Percentiles rank a stretch among this genome's conserved stretches.
Conservation (phyloP, 352 stramenopile genomes). For the Pythium folliculosum region DNA sequence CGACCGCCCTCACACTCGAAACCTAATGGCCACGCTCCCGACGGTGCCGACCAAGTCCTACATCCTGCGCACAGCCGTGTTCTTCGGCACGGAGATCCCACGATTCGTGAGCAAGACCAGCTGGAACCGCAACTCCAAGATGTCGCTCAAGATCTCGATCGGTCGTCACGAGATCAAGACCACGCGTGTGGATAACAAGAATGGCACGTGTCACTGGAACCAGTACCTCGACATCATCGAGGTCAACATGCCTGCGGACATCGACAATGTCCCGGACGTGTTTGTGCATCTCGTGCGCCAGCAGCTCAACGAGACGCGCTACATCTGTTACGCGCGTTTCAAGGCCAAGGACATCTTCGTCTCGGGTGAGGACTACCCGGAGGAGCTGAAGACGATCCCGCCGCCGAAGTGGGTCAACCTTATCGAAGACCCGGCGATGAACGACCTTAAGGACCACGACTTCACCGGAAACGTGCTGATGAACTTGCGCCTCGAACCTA, state of each 20-base stretch:
- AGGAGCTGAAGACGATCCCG: conserved; percentile 38
- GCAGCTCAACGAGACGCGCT: conserved; percentile 55
- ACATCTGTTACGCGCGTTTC: conserved; percentile 85
- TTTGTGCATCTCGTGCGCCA: conserved; percentile 74
- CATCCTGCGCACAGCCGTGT: conserved; percentile 58
- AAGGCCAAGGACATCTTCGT: conserved; percentile 67
- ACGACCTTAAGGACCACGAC: conserved; percentile 81
- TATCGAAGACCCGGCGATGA: conserved; percentile 73
- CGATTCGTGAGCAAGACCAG: conserved; percentile 66
- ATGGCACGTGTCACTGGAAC: conserved; percentile 79
- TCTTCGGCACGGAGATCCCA: conserved; percentile 84
- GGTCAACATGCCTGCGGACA: conserved; percentile 60
- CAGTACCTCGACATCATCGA: conserved; percentile 66
- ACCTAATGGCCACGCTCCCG: conserved; percentile 44
- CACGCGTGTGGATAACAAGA: conserved; percentile 58
- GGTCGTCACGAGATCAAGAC: conserved; percentile 59
- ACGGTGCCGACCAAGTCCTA: conserved; percentile 47
- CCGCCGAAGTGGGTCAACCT: conserved; percentile 71
- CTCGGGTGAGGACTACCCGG: conserved; percentile 30
- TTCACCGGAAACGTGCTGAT: conserved; percentile 85
- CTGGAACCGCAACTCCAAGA: conserved; percentile 72
- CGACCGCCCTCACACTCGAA: conserved; percentile 65
- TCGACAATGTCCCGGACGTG: conserved; percentile 78
- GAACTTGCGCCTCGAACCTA: conserved; percentile 61
- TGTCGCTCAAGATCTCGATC: conserved; percentile 74